Percentiles rank a stretch among this genome's conserved stretches.
Evolutionary conservation across 495 filamentous ascomycete genomes (phyloP).

Genomic region (Achaetomiella virescens): DNA sequence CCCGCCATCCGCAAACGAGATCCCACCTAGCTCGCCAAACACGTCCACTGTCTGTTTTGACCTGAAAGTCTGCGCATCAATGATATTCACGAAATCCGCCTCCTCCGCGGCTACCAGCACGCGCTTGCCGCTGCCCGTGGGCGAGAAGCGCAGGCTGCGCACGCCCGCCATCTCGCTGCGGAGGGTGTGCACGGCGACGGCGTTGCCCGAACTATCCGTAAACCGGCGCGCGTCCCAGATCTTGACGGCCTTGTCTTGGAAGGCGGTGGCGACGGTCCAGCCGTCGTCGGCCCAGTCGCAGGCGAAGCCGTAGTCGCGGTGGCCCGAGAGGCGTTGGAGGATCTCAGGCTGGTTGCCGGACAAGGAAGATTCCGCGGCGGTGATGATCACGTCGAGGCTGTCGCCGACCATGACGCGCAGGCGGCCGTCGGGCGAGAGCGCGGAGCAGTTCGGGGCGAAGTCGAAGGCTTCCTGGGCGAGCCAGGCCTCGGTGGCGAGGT

Average conservation of each 20-base stretch:
- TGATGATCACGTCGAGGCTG: constrained; percentile 41
- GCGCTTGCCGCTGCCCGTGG: constrained; percentile 64
- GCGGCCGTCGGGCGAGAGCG: constrained; percentile 69
- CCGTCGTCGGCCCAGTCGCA: constrained; percentile 90
- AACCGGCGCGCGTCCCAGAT: constrained; percentile 83
- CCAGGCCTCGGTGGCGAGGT: constrained; percentile 63
- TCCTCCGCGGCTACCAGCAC: constrained; percentile 77
- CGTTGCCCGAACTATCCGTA: constrained; percentile 42
- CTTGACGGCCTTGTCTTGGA: constrained; percentile 77
- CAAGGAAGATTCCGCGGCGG: constrained; percentile 38
- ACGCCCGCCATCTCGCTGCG: constrained; percentile 72
- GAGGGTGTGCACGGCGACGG: constrained; percentile 52
- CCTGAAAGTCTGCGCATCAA: constrained; percentile 64
- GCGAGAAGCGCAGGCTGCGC: constrained; percentile 73
- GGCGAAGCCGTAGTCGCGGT: constrained; percentile 80
- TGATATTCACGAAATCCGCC: constrained; percentile 73
- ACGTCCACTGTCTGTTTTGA: constrained; percentile 73
- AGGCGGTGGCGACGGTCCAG: constrained; percentile 80
- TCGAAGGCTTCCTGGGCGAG: constrained; percentile 53
- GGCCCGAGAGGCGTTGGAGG: constrained; percentile 53
- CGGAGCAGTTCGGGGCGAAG: constrained; percentile 78
- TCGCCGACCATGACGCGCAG: constrained; percentile 70
- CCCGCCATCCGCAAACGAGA: constrained; percentile 67
- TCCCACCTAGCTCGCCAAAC: constrained; percentile 79
- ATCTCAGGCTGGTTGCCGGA: constrained; percentile 33